Percentiles rank a stretch among this genome's conserved stretches.
phyloP scores from a whole-genome alignment of 345 rosid species.

The Mercurialis annua region DNA sequence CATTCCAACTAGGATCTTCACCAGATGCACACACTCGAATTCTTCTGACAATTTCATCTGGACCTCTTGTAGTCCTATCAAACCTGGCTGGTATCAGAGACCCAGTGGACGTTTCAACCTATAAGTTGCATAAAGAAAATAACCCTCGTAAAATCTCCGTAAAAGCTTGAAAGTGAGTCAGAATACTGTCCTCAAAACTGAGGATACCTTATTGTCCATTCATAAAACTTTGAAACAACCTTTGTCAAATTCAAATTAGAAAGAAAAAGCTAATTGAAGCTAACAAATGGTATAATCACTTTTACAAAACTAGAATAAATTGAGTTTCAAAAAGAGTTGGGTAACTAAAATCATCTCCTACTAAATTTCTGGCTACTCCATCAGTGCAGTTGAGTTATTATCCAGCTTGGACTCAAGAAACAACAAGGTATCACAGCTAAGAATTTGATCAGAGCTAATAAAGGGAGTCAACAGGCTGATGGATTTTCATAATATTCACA shows the following conservation, averaged over 20 bases:
- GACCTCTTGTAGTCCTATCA: conserved; percentile 62
- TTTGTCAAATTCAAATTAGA: background rate
- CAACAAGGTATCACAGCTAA: background rate
- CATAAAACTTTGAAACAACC: too few relatives aligned
- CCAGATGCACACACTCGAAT: conserved; percentile 55
- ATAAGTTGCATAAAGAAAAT: conserved; percentile 13
- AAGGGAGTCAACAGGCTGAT: background rate
- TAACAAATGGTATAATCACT: background rate
- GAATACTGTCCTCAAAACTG: background rate
- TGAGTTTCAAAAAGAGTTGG: background rate
- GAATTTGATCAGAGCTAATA: background rate
- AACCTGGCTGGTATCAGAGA: conserved; percentile 62
- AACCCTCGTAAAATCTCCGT: background rate
- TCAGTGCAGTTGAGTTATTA: background rate
- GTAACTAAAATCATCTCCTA: background rate
- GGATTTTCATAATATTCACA: background rate
- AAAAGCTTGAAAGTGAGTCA: background rate
- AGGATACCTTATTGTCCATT: background rate
- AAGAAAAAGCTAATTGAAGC: background rate
- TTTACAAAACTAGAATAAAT: background rate
- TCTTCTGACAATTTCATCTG: conserved; percentile 79
- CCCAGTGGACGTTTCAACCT: conserved; percentile 73
- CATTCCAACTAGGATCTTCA: conserved; percentile 60
- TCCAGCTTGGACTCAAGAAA: background rate
- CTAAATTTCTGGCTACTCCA: background rate